A percentile compares a stretch with the other conserved stretches of the same genome.
phyloP scores from a whole-genome alignment of 1,139 yeast species.

The Arxiozyma heterogenica region DNA sequence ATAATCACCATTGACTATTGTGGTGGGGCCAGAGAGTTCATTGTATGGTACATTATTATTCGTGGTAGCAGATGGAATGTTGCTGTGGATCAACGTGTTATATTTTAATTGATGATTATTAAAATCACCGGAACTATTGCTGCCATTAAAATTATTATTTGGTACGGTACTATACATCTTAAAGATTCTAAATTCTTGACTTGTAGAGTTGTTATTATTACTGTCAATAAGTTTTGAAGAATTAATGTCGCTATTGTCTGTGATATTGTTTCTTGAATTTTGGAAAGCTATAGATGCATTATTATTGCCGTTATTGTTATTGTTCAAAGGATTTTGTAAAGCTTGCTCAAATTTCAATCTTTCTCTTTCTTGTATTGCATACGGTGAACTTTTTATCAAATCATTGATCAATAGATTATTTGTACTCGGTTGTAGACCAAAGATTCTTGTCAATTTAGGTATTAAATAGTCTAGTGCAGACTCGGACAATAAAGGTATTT shows the following conservation, averaged over 20 bases:
- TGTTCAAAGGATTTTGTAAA: conserved; percentile 5
- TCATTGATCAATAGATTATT: conserved; percentile 19
- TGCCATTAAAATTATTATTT: not conserved
- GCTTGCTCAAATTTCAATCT: conserved; percentile 5
- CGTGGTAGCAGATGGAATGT: conserved; percentile 1
- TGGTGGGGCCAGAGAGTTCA: conserved; percentile 7
- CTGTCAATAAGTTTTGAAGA: not conserved
- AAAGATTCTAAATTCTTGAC: conserved; percentile 25
- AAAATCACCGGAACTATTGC: conserved; percentile 1
- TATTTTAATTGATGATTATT: conserved; percentile 1
- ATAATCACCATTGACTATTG: conserved; percentile 6
- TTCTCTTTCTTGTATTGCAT: conserved; percentile 8
- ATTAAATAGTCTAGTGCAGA: conserved; percentile 38
- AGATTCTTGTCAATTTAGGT: conserved; percentile 24
- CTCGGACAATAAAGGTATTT: conserved; percentile 58
- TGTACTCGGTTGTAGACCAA: conserved; percentile 17
- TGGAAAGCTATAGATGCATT: not conserved
- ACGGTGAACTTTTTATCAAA: conserved; percentile 15
- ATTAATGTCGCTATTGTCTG: not conserved
- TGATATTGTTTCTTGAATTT: not conserved
- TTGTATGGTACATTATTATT: conserved; percentile 1
- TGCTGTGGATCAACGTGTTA: conserved; percentile 1
- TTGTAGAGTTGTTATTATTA: conserved; percentile 1
- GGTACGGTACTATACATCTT: conserved; percentile 25
- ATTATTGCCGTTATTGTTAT: not conserved